Conservation (phyloP, 192 early-diverging fungal species). For the Rhizophagus clarus region DNA sequence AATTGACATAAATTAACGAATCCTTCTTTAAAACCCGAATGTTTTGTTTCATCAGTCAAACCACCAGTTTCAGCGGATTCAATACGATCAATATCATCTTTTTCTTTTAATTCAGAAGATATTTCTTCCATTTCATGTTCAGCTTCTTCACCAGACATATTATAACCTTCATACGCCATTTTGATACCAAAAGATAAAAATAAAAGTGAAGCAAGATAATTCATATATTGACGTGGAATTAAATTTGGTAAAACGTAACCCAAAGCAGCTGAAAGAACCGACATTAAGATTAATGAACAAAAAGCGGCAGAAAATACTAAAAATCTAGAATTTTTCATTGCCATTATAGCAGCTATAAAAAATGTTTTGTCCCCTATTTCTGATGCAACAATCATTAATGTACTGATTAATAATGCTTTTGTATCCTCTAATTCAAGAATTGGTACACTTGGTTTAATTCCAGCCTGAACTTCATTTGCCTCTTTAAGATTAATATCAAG, state of each 20-base stretch:
- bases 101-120: conserved; percentile 82
- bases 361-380: conserved; percentile 99
- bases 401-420: conserved; percentile 59
- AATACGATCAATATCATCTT: conserved; percentile 62
- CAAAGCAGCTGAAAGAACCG: conserved; percentile 90
- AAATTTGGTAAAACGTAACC: conserved; percentile 89
- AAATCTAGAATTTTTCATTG: conserved; percentile 92
- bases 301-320: conserved; percentile 91
- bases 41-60: conserved; percentile 39
- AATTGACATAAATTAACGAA: conserved; percentile 72
- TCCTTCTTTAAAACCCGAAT: conserved; percentile 47
- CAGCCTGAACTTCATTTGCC: not conserved
- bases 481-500: conserved; percentile 15
- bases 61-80: conserved; percentile 62
- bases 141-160: conserved; percentile 87
- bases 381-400: conserved; percentile 91
- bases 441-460: not conserved
- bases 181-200: conserved; percentile 94
- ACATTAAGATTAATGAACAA: conserved; percentile 89
- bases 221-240: conserved; percentile 86
- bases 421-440: conserved; percentile 36
- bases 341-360: conserved; percentile 97
- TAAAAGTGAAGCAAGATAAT: conserved; percentile 78
- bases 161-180: conserved; percentile 80
- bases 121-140: conserved; percentile 92